A percentile compares a stretch with the other conserved stretches of the same genome.
Conservation (phyloP, 805 yeast species). For the Wickerhamiella parazyma region DNA sequence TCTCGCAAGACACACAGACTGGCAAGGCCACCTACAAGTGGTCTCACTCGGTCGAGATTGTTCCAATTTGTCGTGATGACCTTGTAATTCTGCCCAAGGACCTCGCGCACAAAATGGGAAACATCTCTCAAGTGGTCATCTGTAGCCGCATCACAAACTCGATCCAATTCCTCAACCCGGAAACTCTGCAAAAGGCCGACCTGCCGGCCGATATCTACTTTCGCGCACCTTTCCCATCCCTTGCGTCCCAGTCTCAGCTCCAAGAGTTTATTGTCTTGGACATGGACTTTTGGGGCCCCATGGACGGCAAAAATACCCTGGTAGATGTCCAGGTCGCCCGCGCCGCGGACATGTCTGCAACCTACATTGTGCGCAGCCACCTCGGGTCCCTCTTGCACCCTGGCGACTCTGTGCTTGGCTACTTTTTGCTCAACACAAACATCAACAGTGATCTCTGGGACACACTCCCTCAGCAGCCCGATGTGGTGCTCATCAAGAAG, state of each 20-base stretch:
- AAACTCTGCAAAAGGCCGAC: conserved; percentile 66
- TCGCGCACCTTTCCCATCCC: conserved; percentile 63
- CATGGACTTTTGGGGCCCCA: conserved; percentile 78
- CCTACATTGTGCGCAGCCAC: conserved; percentile 70
- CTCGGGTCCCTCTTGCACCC: conserved; percentile 85
- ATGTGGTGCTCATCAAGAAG: conserved; percentile 28
- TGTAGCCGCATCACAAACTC: conserved; percentile 71
- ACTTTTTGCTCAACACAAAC: conserved; percentile 65
- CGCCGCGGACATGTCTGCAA: conserved; percentile 63
- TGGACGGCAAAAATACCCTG: conserved; percentile 60
- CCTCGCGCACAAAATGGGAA: conserved; percentile 69
- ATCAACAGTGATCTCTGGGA: conserved; percentile 76
- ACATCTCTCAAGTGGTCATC: conserved; percentile 62
- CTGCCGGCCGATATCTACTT: conserved; percentile 57
- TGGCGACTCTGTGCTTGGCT: conserved; percentile 86
- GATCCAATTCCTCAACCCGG: conserved; percentile 71
- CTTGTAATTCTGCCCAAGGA: conserved; percentile 77
- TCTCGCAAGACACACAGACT: conserved; percentile 83
- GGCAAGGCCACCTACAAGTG: conserved; percentile 82
- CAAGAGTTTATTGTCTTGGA: conserved; percentile 77
- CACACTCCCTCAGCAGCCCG: conserved; percentile 30
- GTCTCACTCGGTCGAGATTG: conserved; percentile 83
- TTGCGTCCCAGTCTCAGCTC: conserved; percentile 50
- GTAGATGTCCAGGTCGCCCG: conserved; percentile 82
- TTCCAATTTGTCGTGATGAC: conserved; percentile 95